Conservation (phyloP, 768 basidiomycete species). For the Tricholoma bakamatsutake region DNA sequence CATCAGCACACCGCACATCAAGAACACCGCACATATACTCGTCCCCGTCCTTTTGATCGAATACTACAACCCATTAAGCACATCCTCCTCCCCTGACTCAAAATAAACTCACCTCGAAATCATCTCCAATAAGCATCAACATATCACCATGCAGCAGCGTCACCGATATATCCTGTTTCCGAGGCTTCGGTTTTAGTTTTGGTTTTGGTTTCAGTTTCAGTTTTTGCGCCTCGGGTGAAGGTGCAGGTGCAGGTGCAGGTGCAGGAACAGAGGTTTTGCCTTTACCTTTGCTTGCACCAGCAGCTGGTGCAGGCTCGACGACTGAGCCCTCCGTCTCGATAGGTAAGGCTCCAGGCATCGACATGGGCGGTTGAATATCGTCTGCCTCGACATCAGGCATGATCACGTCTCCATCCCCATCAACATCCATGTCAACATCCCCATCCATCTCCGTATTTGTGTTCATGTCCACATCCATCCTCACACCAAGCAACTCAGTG, state of each 20-base stretch:
- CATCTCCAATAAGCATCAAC: constrained; percentile 33
- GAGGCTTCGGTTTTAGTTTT: not conserved
- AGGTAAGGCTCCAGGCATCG: too few species aligned
- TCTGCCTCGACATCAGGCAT: constrained; percentile 1
- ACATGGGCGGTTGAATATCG: not conserved
- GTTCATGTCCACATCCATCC: not conserved
- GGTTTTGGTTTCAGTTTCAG: not conserved
- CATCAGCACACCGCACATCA: not conserved
- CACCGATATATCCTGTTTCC: constrained; percentile 19
- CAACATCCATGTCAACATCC: constrained; percentile 3
- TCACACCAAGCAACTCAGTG: not conserved
- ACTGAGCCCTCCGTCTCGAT: not conserved
- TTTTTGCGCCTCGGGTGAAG: not conserved
- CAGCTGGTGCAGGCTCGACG: not conserved
- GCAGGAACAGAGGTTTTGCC: not conserved
- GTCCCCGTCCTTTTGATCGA: constrained; percentile 39
- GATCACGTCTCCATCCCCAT: not conserved
- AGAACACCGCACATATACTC: constrained; percentile 33
- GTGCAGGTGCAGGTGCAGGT: not conserved
- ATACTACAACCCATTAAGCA: constrained; percentile 25
- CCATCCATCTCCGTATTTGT: constrained; percentile 2
- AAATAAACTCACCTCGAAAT: constrained; percentile 32
- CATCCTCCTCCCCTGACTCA: not conserved
- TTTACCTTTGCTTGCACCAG: not conserved
- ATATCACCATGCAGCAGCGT: constrained; percentile 41